Evolutionary conservation across 1,139 yeast genomes (phyloP).

Genomic region (Kazachstania sp.): DNA sequence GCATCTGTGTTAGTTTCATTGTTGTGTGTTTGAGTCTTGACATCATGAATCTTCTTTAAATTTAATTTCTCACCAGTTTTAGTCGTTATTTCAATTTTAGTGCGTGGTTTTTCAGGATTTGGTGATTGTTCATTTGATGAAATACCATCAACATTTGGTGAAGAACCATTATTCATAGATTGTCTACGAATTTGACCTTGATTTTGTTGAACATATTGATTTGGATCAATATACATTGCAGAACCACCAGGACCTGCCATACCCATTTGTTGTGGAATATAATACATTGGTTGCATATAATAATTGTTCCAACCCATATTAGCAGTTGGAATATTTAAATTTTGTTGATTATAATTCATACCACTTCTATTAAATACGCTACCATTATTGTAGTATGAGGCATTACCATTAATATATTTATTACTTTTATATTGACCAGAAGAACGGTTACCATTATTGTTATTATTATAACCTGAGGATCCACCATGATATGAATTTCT

Average conservation of each 20-base stretch:
- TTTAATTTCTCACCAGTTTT: conserved; percentile 29
- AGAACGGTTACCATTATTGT: conserved; percentile 7
- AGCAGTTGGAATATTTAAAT: neutral
- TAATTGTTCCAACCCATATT: conserved; percentile 16
- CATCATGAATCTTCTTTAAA: conserved; percentile 20
- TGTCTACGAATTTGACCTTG: neutral
- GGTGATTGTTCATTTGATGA: neutral
- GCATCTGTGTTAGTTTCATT: neutral
- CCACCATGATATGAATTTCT: neutral
- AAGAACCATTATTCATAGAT: conserved; percentile 1
- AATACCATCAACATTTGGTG: conserved; percentile 8
- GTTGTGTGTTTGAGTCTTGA: neutral
- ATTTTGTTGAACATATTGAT: neutral
- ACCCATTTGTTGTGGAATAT: conserved; percentile 18
- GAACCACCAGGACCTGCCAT: conserved; percentile 5
- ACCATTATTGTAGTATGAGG: conserved; percentile 5
- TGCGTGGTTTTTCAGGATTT: conserved; percentile 6
- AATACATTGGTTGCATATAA: conserved; percentile 20
- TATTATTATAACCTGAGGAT: conserved; percentile 11
- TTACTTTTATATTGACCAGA: conserved; percentile 8
- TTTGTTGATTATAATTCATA: neutral
- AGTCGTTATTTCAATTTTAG: conserved; percentile 30
- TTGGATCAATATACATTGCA: conserved; percentile 4
- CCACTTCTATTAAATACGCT: neutral
- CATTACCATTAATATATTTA: conserved; percentile 6